Percentiles rank a stretch among this genome's conserved stretches.
These are phyloP conservation scores for Reutealis trisperma DNA, from an alignment of 345 rosid species.

Conservation along the genomic window DNA sequence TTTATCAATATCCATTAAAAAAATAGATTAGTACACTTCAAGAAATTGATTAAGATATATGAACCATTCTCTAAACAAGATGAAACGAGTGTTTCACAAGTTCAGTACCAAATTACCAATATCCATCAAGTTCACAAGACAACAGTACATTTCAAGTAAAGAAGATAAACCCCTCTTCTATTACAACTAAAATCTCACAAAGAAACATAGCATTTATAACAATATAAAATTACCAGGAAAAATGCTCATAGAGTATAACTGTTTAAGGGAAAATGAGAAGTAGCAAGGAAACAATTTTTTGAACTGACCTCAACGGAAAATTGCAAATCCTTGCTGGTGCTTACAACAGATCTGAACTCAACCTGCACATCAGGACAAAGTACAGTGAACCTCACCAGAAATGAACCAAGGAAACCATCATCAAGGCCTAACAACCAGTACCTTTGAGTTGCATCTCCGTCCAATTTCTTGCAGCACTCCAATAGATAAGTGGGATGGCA, in stretches of 20 bases:
- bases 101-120: not conserved
- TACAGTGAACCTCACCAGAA: constrained; percentile 17
- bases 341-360: constrained; percentile 76
- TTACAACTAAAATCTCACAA: not conserved
- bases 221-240: not conserved
- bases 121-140: not conserved
- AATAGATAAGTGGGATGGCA: constrained; percentile 64
- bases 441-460: constrained; percentile 88
- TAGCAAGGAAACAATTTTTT: not conserved
- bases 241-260: not conserved
- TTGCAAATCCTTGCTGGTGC: constrained; percentile 87
- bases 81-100: not conserved
- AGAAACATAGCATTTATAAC: not conserved
- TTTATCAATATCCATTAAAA: not conserved
- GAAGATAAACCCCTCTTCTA: too few species aligned
- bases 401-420: constrained; percentile 9
- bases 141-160: not conserved
- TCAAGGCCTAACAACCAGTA: constrained; percentile 19
- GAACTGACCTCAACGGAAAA: constrained; percentile 92
- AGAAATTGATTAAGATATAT: not conserved
- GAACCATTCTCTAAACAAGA: not conserved
- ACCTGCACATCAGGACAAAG: constrained; percentile 49
- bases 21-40: too few species aligned
- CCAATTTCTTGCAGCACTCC: constrained; percentile 93
- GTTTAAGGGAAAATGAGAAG: not conserved